Conservation (phyloP, 352 stramenopile species). For the Aphanomyces cochlioides region DNA sequence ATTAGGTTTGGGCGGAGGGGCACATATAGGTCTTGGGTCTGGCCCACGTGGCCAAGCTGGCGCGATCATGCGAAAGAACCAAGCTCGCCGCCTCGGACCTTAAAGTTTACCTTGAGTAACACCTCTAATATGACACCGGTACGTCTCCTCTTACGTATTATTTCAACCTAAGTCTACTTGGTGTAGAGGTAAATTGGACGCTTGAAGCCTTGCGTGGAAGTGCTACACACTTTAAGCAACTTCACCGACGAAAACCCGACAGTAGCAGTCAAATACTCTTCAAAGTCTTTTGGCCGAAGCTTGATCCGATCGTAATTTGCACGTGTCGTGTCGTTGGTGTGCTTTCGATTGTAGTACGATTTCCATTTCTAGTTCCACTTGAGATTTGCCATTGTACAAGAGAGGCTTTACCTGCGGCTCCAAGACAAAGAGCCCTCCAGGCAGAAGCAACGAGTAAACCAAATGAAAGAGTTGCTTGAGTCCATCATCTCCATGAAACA, state of each 20-base stretch:
- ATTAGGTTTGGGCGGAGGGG: constrained; percentile 60
- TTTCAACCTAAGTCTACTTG: constrained; percentile 23
- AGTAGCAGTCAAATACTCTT: constrained; percentile 46
- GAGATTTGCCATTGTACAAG: background rate
- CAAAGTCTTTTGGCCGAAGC: constrained; percentile 73
- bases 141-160: background rate
- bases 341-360: constrained; percentile 84
- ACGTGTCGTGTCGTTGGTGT: constrained; percentile 67
- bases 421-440: constrained; percentile 69
- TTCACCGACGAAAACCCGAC: constrained; percentile 65
- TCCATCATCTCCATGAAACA: constrained; percentile 82
- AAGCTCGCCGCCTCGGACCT: constrained; percentile 5
- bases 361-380: constrained; percentile 46
- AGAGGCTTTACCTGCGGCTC: constrained; percentile 61
- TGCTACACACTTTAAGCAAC: constrained; percentile 73
- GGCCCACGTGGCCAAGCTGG: constrained; percentile 66
- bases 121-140: constrained; percentile 7
- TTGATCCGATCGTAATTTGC: constrained; percentile 69
- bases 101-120: background rate
- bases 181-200: constrained; percentile 70
- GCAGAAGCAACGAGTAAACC: constrained; percentile 57
- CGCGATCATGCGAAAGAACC: constrained; percentile 78
- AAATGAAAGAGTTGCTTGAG: constrained; percentile 69
- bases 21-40: constrained; percentile 36
- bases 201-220: constrained; percentile 66